Evolutionary conservation across 768 basidiomycete genomes (phyloP).

Genomic region (Agrocybe chaxingu): DNA sequence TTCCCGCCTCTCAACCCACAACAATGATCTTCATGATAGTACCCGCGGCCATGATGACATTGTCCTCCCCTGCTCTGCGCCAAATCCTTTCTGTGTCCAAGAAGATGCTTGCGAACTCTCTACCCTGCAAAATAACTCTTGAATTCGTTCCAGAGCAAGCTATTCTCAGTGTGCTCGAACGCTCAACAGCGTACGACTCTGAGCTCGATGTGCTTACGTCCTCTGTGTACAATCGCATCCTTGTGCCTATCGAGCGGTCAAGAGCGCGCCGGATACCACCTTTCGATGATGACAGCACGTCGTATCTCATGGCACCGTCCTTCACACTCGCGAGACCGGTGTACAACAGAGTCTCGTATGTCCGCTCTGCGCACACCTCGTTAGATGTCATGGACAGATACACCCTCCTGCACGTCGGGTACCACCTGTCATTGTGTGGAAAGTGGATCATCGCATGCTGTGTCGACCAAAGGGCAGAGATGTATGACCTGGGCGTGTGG

Average conservation of each 20-base stretch:
- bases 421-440: constrained; percentile 59
- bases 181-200: constrained; percentile 36
- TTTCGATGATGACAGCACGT: background rate
- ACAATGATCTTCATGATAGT: constrained; percentile 69
- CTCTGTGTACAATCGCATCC: constrained; percentile 72
- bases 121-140: constrained; percentile 54
- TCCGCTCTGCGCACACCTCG: constrained; percentile 31
- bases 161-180: constrained; percentile 45
- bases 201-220: constrained; percentile 51
- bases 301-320: constrained; percentile 60
- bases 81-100: constrained; percentile 64
- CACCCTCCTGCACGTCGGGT: constrained; percentile 75
- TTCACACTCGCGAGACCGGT: constrained; percentile 56
- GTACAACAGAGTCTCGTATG: constrained; percentile 34
- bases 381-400: constrained; percentile 42
- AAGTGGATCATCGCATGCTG: constrained; percentile 79
- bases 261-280: constrained; percentile 48
- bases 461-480: constrained; percentile 77
- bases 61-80: constrained; percentile 65
- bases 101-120: constrained; percentile 37
- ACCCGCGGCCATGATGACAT: constrained; percentile 56
- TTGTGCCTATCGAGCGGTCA: constrained; percentile 54
- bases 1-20: constrained; percentile 35
- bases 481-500: constrained; percentile 67
- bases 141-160: constrained; percentile 73